Evolutionary conservation across 2,329 filamentous ascomycete genomes (phyloP).

Genomic region (Sporothrix curviconia): DNA sequence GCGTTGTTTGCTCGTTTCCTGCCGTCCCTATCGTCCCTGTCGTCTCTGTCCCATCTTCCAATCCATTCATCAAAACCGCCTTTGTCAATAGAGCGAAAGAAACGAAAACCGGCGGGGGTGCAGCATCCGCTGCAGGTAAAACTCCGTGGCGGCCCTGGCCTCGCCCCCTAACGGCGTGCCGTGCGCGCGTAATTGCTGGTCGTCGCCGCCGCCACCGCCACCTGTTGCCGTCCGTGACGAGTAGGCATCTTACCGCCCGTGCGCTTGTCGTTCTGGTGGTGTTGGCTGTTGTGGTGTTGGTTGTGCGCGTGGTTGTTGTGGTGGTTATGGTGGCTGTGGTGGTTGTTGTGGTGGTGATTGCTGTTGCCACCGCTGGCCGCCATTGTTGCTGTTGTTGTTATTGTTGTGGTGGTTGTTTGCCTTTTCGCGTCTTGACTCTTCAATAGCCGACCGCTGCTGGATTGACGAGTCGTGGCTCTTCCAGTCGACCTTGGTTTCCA

Average conservation of each 20-base stretch:
- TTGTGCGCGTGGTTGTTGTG: not conserved
- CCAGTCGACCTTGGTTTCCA: conserved; percentile 87
- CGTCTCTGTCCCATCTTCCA: not conserved
- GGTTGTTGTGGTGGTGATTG: conserved; percentile 21
- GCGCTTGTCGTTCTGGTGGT: conserved; percentile 15
- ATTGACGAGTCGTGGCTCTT: conserved; percentile 97
- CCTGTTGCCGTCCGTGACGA: not conserved
- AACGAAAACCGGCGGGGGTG: conserved; percentile 11
- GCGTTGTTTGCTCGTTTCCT: too few relatives aligned
- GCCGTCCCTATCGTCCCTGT: not conserved
- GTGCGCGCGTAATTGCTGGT: conserved; percentile 13
- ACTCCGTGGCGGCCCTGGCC: not conserved
- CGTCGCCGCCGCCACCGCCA: conserved; percentile 5
- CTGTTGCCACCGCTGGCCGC: too few relatives aligned
- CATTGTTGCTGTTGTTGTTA: conserved; percentile 26
- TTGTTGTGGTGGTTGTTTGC: conserved; percentile 40
- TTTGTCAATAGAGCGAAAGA: not conserved
- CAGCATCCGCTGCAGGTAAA: not conserved
- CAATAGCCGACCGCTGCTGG: conserved; percentile 80
- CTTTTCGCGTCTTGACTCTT: conserved; percentile 87
- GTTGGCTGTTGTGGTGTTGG: conserved; percentile 7
- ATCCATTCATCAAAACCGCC: not conserved
- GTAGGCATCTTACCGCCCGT: not conserved
- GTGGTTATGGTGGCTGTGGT: conserved; percentile 4
- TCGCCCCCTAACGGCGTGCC: conserved; percentile 19